Evolutionary conservation across 306 rosid species (phyloP), one percentile per base, ranked within the genome.

Genomic region (Prunus armeniaca): DNA sequence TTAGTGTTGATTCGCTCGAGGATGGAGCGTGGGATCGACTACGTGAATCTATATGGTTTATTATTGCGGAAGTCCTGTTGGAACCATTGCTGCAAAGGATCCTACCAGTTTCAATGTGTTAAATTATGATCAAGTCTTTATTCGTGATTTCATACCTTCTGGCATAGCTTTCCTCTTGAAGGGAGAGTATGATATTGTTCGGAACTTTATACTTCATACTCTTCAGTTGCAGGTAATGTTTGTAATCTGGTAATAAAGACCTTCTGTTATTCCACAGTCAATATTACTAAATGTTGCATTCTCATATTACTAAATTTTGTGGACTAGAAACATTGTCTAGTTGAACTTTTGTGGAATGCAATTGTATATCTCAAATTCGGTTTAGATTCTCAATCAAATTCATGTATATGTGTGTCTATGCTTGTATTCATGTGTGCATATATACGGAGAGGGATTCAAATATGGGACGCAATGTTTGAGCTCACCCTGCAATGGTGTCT

Each of bases 71-170:
- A 90, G 84, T 86, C 96, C 97, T 32, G 76, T 92, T 69, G 97
- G 97, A 82, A 92, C 97, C 24, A 90, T 92, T 79, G 97, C 96
- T 25, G 96, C 97, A 50, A 86, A 77, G 66, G 97, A 92, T 79
- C 91, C 93, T 47, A 90, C 88, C 18, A 88, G 75, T 76, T 80
- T 93, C 76, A 88, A 70, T 81, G 82, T 76, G 65, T 86, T 90
- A 84, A 92, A 92, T 83, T 92, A 92, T 79, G 97, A 92, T 78
- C 97, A 92, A 73, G 96, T 92, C 82, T 92, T 92, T 71, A 88
- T 92, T 73, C 96, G 96, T 22, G 97, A 92, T 85, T 92, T 92
- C 82, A 86, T 92, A 87, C 97, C 97, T 84, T 90, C 93, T 69
- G 97, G 96, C 66, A 84, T 92, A 43, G 97, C 96, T 57, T 92